Percentiles rank a stretch among this genome's conserved stretches.
phyloP scores from a whole-genome alignment of 805 yeast species.

The Kuraishia molischiana region DNA sequence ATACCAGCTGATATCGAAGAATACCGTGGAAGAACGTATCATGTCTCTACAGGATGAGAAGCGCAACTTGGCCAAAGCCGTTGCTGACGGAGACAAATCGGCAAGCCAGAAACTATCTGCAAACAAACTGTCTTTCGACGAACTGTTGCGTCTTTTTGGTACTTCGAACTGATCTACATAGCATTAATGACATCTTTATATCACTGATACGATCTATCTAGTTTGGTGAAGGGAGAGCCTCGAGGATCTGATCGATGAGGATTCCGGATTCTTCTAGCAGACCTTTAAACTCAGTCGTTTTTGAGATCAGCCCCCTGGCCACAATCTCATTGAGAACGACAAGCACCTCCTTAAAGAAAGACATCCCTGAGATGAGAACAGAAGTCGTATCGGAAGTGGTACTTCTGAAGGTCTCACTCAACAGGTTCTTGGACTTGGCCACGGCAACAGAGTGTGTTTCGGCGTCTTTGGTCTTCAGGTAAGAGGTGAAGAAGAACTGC shows the following conservation, averaged over 20 bases:
- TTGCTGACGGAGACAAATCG: constrained; percentile 16
- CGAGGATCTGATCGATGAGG: constrained; percentile 4
- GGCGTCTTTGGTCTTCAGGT: constrained; percentile 7
- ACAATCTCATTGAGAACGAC: constrained; percentile 11
- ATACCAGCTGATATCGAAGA: constrained; percentile 26
- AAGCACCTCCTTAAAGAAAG: constrained; percentile 14
- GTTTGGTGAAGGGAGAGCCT: constrained; percentile 3
- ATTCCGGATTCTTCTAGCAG: constrained; percentile 8
- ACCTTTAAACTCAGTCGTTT: constrained; percentile 4
- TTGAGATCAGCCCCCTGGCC: constrained; percentile 9
- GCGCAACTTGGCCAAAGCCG: constrained; percentile 20
- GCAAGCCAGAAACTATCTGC: constrained; percentile 5
- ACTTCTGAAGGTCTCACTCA: constrained; percentile 10
- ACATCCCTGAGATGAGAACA: constrained; percentile 12
- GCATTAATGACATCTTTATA: too few species aligned
- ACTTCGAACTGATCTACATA: too few species aligned
- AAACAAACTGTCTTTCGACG: constrained; percentile 7
- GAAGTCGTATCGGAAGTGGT: constrained; percentile 11
- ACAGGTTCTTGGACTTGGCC: constrained; percentile 7
- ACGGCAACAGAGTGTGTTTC: neutral
- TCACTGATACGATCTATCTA: too few species aligned
- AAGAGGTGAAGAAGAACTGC: constrained; percentile 38
- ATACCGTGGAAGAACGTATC: constrained; percentile 31
- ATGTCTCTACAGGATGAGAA: constrained; percentile 23
- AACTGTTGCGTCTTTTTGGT: constrained; percentile 9